Conservation (phyloP, 208 protist genomes). For the Tetramitus jugosus region DNA sequence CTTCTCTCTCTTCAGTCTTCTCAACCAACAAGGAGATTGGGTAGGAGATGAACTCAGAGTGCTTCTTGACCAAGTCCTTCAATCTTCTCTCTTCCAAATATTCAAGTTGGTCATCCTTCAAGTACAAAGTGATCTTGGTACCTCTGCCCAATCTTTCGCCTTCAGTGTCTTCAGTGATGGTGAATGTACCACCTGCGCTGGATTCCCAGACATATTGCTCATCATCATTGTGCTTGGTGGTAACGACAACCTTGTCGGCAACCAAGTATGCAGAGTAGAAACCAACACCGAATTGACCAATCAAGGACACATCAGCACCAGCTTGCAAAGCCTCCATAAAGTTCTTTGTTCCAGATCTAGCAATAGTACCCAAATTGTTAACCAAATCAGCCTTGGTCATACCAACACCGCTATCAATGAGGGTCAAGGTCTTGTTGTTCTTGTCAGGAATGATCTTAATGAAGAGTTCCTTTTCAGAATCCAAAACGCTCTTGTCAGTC, state of each 20-base stretch:
- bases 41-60: slow-evolving; percentile 98
- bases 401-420: slow-evolving; percentile 95
- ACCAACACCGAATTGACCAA: slow-evolving; percentile 99
- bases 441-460: slow-evolving; percentile 92
- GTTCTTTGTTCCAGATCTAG: slow-evolving; percentile 91
- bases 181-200: slow-evolving; percentile 91
- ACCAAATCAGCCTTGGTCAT: slow-evolving; percentile 98
- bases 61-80: slow-evolving; percentile 97
- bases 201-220: slow-evolving; percentile 95
- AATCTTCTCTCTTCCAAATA: slow-evolving; percentile 86
- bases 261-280: slow-evolving; percentile 99
- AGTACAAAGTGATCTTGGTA: slow-evolving; percentile 87
- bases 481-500: slow-evolving; percentile 64
- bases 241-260: slow-evolving; percentile 89
- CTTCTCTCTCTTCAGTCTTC: slow-evolving; percentile 85
- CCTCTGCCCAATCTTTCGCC: slow-evolving; percentile 81
- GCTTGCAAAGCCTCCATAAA: slow-evolving; percentile 96
- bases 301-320: slow-evolving; percentile 94
- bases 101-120: slow-evolving; percentile 94
- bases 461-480: slow-evolving; percentile 76
- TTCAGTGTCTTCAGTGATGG: slow-evolving; percentile 61
- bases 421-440: slow-evolving; percentile 84
- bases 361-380: slow-evolving; percentile 98
- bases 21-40: slow-evolving; percentile 87
- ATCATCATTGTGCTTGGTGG: slow-evolving; percentile 94